These are phyloP conservation scores for Salix suchowensis DNA, from an alignment of 345 rosid genomes.

Conservation along the genomic window DNA sequence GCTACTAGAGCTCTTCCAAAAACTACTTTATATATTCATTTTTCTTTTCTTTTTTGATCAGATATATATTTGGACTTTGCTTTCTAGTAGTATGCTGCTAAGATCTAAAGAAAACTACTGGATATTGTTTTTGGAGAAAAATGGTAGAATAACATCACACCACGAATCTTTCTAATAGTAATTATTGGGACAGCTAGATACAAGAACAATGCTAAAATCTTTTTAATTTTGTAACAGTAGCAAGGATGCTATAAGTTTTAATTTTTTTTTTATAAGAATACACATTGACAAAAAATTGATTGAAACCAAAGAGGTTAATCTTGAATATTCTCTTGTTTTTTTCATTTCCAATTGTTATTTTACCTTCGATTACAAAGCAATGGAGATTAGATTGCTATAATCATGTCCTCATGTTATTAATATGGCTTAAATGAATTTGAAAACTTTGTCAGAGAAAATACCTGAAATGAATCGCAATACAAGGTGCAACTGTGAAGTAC, in stretches of 20 bases:
- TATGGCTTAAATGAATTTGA: neutral
- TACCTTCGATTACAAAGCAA: neutral
- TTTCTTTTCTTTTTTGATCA: too few species aligned
- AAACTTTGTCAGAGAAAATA: too few species aligned
- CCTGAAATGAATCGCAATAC: too few species aligned
- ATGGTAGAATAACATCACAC: neutral
- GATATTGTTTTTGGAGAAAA: too few species aligned
- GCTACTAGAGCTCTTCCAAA: too few species aligned
- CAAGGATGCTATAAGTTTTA: neutral
- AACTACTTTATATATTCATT: too few species aligned
- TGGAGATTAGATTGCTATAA: neutral
- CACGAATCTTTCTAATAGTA: neutral
- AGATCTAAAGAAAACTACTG: too few species aligned
- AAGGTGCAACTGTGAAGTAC: too few species aligned
- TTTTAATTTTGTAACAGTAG: too few species aligned
- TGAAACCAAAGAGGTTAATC: neutral
- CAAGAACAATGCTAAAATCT: neutral
- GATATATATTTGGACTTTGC: too few species aligned
- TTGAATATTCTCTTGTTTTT: too few species aligned
- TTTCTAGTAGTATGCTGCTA: too few species aligned
- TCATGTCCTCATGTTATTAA: neutral
- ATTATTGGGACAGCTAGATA: neutral
- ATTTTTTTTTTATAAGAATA: neutral
- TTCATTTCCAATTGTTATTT: neutral
- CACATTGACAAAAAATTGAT: neutral